Base-by-base conservation (phyloP, 1,284 basidiomycete genomes). In the Microbotryum scabiosae region DNA sequence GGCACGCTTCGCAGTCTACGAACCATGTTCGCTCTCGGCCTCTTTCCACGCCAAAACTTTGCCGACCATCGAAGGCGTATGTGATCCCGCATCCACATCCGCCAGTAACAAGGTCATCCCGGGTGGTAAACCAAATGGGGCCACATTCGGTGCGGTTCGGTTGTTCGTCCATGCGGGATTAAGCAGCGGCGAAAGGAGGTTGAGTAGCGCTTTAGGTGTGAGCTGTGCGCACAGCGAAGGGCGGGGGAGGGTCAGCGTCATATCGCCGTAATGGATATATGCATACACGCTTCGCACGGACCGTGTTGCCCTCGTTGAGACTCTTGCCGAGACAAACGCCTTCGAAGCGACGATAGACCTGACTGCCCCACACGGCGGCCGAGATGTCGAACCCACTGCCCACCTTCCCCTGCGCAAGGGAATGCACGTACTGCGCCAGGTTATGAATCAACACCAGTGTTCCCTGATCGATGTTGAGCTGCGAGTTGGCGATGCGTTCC, bases 311-410 rank as follows among this genome's bases (percentile, higher is more conserved):
- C 14, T 32, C 43, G 12, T 69, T 60, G 14, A 70, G 56, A 45
- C 72, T 46, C 14, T 56, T 50, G 2, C 58, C 61, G 1, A 73
- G 54, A 60, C 72, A 73, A 7, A 63, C 61, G 1, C 90, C 88
- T 65, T 86, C 84, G 75, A 98, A 99, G 51, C 94, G 83, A 46
- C 84, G 86, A 76, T 97, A 99, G 5, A 92, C 73, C 69, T 98
- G 94, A 71, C 90, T 93, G 9, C 96, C 96, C 77, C 88, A 98
- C 4, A 92, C 87, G 0, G 94, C 93, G 0, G 90, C 84, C 25
- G 90, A 86, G 52, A 99, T 89, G 73, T 99, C 96, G 76, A 99
- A 99, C 1, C 96, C 96, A 68, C 87, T 90, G 44, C 96, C 96
- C 18, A 99, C 85, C 76, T 99, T 99, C 50, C 96, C 96, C 76